phyloP scores from a whole-genome alignment of 2,329 filamentous ascomycete genomes.

The Botrytis deweyae region DNA sequence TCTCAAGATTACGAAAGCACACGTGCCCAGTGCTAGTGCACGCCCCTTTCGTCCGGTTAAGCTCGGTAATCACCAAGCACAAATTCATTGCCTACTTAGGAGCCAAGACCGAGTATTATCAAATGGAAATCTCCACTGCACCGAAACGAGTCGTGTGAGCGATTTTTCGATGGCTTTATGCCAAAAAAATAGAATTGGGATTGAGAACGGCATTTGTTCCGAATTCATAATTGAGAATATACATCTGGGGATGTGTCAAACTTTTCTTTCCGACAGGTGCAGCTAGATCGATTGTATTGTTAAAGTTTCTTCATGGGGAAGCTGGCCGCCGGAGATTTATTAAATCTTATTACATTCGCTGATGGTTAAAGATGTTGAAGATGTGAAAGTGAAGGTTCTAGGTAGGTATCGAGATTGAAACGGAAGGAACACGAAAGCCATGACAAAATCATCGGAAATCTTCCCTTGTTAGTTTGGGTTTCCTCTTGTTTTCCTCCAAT shows the following conservation, averaged over 20 bases:
- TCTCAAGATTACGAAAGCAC: slow-evolving; percentile 1
- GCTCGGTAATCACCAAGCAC: not conserved
- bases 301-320: not conserved
- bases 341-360: not conserved
- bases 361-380: not conserved
- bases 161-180: not conserved
- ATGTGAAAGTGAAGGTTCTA: not conserved
- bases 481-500: not conserved
- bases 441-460: not conserved
- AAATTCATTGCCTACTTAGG: not conserved
- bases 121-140: not conserved
- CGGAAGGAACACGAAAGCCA: not conserved
- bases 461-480: not conserved
- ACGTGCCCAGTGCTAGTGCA: not conserved
- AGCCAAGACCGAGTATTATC: not conserved
- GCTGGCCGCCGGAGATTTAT: not conserved
- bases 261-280: not conserved
- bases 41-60: slow-evolving; percentile 6
- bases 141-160: slow-evolving; percentile 10
- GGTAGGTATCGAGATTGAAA: not conserved
- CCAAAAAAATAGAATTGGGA: too few species aligned
- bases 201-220: not conserved
- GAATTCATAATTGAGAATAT: not conserved
- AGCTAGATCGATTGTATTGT: not conserved
- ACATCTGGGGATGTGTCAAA: not conserved